These are phyloP conservation scores for Xylaria sp. DNA, from an alignment of 2,329 filamentous ascomycete species.

Conservation along the genomic window DNA sequence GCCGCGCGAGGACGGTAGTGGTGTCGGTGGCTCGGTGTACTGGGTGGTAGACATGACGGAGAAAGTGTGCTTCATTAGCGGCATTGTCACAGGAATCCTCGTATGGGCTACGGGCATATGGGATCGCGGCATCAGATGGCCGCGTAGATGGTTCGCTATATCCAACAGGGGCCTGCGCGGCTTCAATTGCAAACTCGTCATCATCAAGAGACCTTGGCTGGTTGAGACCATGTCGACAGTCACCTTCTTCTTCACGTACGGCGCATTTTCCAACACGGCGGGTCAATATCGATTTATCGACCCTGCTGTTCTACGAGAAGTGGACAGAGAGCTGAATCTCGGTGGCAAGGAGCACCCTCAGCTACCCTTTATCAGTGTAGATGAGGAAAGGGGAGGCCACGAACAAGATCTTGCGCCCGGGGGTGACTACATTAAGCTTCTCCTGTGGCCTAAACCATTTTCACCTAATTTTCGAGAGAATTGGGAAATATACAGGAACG, in stretches of 20 bases:
- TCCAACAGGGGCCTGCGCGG: constrained; percentile 89
- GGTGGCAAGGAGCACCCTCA: constrained; percentile 55
- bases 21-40: constrained; percentile 92
- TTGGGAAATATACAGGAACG: constrained; percentile 92
- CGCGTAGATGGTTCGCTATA: constrained; percentile 86
- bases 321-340: constrained; percentile 68
- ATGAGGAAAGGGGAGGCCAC: constrained; percentile 74
- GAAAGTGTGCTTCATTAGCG: constrained; percentile 91
- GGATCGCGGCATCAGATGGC: constrained; percentile 95
- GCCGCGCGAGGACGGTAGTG: constrained; percentile 93
- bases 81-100: constrained; percentile 84
- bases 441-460: constrained; percentile 93
- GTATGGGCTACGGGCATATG: constrained; percentile 97
- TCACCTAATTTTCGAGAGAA: constrained; percentile 94
- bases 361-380: constrained; percentile 54
- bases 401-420: constrained; percentile 92
- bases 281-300: constrained; percentile 84
- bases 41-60: constrained; percentile 93
- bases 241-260: constrained; percentile 82
- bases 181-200: constrained; percentile 96
- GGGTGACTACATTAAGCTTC: constrained; percentile 89
- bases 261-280: constrained; percentile 73
- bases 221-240: constrained; percentile 78
- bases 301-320: constrained; percentile 67
- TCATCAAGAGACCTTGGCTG: constrained; percentile 86